Evolutionary conservation across 2,329 filamentous ascomycete species (phyloP), one percentile per base, ranked within the genome.

Genomic region (Corinectria fuckeliana): DNA sequence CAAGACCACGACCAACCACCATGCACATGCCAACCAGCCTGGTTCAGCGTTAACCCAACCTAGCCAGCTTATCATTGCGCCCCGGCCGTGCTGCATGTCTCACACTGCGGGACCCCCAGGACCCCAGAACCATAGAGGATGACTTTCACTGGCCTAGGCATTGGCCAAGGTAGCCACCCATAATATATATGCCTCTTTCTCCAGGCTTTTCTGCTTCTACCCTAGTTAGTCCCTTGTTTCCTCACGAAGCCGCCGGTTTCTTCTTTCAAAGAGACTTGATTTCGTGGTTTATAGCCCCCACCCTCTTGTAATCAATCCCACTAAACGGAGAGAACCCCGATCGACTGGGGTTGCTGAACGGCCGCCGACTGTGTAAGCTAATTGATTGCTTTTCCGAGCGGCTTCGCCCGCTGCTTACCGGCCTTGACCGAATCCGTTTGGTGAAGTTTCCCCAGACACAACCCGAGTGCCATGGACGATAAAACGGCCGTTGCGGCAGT

Each of bases 391-490:
- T 58, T 53, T 49, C 34, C 49, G 50, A 42, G 28, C 36, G 42
- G 45, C 44, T 14, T 20, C 18, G 28, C 42, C 38, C 28, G 39
- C 44, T 45, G 28, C 41, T n/a, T 23, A 23, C 34, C 34, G 36
- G 30, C 26, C 25, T 20, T 18, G 23, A 28, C 42, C 2, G 25
- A 23, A 7, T 5, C 23, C 42, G 14, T 41, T 26, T 23, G 18
- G 28, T 58, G 49, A 49, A 49, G 45, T 28, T 38, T 49, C 11
- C 49, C n/a, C 10, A 21, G 21, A 38, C 5, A 11, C n/a, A 49
- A 18, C 7, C 16, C 10, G 21, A 21, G 23, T 45, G 38, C 39
- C 26, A 71, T 69, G 69, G 58, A 50, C 32, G 64, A 66, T 28
- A 69, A 69, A 51, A 42, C 26, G n/a, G 16, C 34, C 14, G 38